Conservation (phyloP, 2,329 filamentous ascomycete species). For the Phialophora verrucosa region DNA sequence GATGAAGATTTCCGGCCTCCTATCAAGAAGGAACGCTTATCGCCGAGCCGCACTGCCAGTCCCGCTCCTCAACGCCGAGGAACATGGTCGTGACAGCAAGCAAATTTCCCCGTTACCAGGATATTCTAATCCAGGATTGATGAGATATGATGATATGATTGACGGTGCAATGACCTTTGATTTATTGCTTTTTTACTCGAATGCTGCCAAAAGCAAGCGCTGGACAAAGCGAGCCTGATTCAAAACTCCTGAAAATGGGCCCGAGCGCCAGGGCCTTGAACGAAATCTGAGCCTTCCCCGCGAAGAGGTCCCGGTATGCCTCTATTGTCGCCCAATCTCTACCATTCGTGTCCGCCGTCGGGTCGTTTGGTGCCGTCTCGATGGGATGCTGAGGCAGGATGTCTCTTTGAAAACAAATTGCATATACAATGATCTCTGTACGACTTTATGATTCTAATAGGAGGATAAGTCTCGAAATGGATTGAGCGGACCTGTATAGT, state of each 20-base stretch:
- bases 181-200: background rate
- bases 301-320: background rate
- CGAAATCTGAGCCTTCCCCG: background rate
- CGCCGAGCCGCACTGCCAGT: constrained; percentile 1
- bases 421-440: background rate
- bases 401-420: background rate
- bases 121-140: background rate
- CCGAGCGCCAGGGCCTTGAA: background rate
- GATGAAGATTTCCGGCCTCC: background rate
- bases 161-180: background rate
- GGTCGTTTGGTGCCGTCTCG: background rate
- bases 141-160: constrained; percentile 5
- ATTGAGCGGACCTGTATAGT: background rate
- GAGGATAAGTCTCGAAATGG: background rate
- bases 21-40: constrained; percentile 4
- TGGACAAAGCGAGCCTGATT: background rate
- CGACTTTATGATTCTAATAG: background rate
- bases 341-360: background rate
- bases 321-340: background rate
- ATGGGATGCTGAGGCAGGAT: background rate
- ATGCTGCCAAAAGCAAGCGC: background rate
- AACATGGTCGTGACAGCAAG: constrained; percentile 2
- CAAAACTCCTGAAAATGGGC: background rate
- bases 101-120: background rate
- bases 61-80: constrained; percentile 8